Evolutionary conservation across 169 alveolate species (phyloP).

Genomic region (Cryptosporidium sp.): DNA sequence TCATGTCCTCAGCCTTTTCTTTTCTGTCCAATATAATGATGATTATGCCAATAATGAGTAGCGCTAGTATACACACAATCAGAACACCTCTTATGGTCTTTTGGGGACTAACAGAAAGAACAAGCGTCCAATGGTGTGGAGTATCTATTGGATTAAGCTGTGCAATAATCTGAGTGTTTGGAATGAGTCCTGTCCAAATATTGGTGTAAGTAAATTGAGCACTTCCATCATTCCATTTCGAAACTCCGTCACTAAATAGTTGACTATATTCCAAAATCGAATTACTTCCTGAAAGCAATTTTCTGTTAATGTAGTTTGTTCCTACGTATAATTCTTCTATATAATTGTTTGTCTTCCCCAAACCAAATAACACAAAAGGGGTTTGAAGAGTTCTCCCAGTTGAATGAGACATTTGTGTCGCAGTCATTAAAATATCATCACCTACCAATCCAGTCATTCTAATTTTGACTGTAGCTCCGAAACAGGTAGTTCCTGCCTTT

Average conservation of each 20-base stretch:
- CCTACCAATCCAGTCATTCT: conserved; percentile 58
- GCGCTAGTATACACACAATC: conserved; percentile 24
- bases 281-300: neutral
- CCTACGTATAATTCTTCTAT: conserved; percentile 88
- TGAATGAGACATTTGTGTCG: conserved; percentile 80
- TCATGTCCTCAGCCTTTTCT: conserved; percentile 68
- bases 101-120: conserved; percentile 66
- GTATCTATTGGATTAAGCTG: conserved; percentile 36
- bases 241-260: conserved; percentile 10
- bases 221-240: neutral
- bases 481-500: conserved; percentile 18
- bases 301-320: conserved; percentile 15
- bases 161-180: conserved; percentile 65
- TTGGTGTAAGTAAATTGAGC: conserved; percentile 20
- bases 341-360: conserved; percentile 88
- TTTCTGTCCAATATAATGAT: conserved; percentile 24
- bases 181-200: conserved; percentile 70
- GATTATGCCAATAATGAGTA: conserved; percentile 46
- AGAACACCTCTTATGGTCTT: conserved; percentile 37
- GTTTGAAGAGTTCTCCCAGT: conserved; percentile 77
- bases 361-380: conserved; percentile 81
- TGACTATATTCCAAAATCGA: conserved; percentile 14
- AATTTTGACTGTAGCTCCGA: conserved; percentile 53
- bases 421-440: conserved; percentile 50
- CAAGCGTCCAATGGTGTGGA: conserved; percentile 56